Evolutionary conservation across 805 yeast species (phyloP), one percentile per base, ranked within the genome.

Genomic region (Wickerhamiella azymoides): DNA sequence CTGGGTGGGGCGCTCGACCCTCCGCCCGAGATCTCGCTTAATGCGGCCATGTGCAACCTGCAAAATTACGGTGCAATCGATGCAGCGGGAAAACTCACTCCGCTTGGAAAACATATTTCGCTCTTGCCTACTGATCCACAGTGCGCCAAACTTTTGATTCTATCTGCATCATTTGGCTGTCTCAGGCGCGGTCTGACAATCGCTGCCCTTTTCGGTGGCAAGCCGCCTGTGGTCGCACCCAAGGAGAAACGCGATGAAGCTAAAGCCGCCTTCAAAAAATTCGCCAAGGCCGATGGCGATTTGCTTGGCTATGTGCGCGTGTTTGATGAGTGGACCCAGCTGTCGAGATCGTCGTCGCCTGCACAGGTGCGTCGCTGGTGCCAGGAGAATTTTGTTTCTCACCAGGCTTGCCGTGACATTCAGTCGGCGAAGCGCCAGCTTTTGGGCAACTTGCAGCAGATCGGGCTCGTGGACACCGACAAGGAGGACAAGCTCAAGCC

Each of bases 81-180:
- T 10, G 63, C 59, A 16, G 63, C 64, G 13, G 65, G 57, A 28
- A 71, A 66, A 26, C 66, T 88, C 33, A 80, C 97, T 0, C 76
- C 84, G 47, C 64, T 89, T 39, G 98, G 98, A 17, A 71, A 67
- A 37, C 85, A 80, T 55, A 67, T 89, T 30, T 80, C 96, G 0
- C 67, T 80, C 56, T 67, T 89, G 49, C 98, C 98, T 1, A 69
- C 75, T 49, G 97, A 89, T 59, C 73, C 89, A 38, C 79, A 76
- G 50, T 80, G 85, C 40, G 96, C 94, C 8, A 89, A 89, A 55
- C 62, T 88, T 44, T 64, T 89, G 30, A 76, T 88, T 14, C 73
- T 77, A 50, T 86, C 94, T 1, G 76, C 89, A 37, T 71, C 88
- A 5, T 84, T 89, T 60, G 92, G 92, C 0, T 80, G 92, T 55